Conservation (phyloP, 371 early-diverging fungal genomes). For the Neoconidiobolus thromboides region DNA sequence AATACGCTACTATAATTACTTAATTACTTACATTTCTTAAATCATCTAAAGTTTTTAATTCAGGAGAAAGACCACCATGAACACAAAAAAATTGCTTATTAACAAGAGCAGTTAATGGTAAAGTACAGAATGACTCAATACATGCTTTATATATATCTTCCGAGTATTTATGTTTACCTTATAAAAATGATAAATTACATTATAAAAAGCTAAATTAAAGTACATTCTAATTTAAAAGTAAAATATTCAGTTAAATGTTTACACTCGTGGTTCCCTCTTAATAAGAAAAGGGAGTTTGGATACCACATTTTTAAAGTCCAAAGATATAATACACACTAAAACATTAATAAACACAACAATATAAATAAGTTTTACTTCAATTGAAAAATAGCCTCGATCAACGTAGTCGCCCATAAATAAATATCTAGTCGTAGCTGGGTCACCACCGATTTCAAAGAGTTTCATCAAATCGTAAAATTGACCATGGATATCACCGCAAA, state of each 20-base stretch:
- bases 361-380: conserved; percentile 32
- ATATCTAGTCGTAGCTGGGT: conserved; percentile 69
- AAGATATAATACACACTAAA: conserved; percentile 71
- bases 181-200: conserved; percentile 6
- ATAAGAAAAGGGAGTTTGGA: conserved; percentile 71
- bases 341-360: background rate
- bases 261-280: conserved; percentile 98
- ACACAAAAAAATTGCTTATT: conserved; percentile 94
- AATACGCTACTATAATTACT: background rate
- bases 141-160: conserved; percentile 83
- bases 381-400: conserved; percentile 84
- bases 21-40: conserved; percentile 32
- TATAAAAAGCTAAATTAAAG: conserved; percentile 9
- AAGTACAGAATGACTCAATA: conserved; percentile 78
- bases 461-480: conserved; percentile 97
- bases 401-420: conserved; percentile 97
- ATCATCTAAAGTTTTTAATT: conserved; percentile 71
- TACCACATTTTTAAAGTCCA: conserved; percentile 84
- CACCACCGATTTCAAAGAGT: conserved; percentile 91
- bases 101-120: conserved; percentile 90
- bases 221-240: conserved; percentile 92
- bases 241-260: conserved; percentile 94
- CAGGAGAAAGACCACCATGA: conserved; percentile 97
- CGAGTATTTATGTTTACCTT: conserved; percentile 83
- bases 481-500: conserved; percentile 99